A percentile compares a stretch with the other conserved stretches of the same genome.
Evolutionary conservation across 768 basidiomycete genomes (phyloP).

Genomic region (Psilocybe cubensis): DNA sequence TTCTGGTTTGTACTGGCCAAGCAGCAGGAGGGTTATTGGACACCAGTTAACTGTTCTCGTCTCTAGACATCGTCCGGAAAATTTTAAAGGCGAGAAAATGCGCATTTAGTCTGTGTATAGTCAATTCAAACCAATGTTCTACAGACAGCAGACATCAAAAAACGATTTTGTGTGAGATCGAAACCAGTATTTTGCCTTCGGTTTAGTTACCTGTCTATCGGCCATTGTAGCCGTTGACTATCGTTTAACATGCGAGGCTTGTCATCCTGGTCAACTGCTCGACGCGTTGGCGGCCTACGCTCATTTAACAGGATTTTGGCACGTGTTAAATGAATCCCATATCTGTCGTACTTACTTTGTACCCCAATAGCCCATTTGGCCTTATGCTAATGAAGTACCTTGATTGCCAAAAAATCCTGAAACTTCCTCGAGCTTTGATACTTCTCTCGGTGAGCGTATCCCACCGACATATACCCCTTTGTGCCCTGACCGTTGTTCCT

Average conservation of each 20-base stretch:
- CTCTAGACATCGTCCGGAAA: not conserved
- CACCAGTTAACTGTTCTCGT: not conserved
- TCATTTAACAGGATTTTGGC: constrained; percentile 46
- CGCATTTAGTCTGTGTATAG: not conserved
- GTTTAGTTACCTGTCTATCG: too few relatives aligned
- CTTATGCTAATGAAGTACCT: not conserved
- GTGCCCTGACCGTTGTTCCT: not conserved
- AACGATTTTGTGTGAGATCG: not conserved
- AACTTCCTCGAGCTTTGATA: not conserved
- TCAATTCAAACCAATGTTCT: too few relatives aligned
- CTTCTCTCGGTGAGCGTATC: not conserved
- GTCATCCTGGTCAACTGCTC: constrained; percentile 50
- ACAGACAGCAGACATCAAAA: not conserved
- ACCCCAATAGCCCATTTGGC: not conserved
- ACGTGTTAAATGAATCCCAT: constrained; percentile 29
- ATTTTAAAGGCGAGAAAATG: not conserved
- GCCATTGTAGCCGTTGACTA: constrained; percentile 28
- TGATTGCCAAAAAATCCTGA: not conserved
- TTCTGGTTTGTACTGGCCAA: constrained; percentile 17
- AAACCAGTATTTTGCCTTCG: not conserved
- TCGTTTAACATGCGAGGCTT: constrained; percentile 23
- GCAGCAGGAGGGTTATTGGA: too few relatives aligned
- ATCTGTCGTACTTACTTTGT: not conserved
- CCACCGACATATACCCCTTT: too few relatives aligned
- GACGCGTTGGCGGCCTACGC: constrained; percentile 55